Percentiles rank a stretch among this genome's conserved stretches.
These are phyloP conservation scores for Ceratocystiopsis sp. DNA, from an alignment of 2,329 filamentous ascomycete species.

Conservation along the genomic window DNA sequence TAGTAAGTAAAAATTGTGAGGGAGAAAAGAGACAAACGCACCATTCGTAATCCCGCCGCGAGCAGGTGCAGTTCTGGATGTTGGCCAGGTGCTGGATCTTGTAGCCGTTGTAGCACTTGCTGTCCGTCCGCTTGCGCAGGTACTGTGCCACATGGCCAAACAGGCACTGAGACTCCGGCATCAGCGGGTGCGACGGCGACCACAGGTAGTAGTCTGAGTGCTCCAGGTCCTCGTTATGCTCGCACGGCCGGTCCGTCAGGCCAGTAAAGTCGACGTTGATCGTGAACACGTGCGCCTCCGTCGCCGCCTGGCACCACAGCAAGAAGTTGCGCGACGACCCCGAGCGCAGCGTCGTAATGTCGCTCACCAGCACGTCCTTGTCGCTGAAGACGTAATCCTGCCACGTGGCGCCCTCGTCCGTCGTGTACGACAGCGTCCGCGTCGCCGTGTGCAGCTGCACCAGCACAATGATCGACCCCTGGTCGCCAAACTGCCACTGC, in stretches of 20 bases:
- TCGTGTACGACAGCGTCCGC: conserved; percentile 32
- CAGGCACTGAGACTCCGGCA: conserved; percentile 62
- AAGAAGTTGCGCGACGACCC: conserved; percentile 85
- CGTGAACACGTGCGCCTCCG: conserved; percentile 41
- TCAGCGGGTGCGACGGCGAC: conserved; percentile 63
- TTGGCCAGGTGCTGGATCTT: conserved; percentile 54
- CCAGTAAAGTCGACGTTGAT: conserved; percentile 82
- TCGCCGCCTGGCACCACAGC: conserved; percentile 54
- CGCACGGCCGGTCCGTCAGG: conserved; percentile 56
- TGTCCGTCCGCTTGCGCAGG: conserved; percentile 69
- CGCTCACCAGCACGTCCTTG: conserved; percentile 52
- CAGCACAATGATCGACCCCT: conserved; percentile 82
- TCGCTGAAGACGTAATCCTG: conserved; percentile 52
- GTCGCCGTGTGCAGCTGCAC: conserved; percentile 53
- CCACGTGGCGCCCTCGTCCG: conserved; percentile 70
- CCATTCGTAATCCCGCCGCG: conserved; percentile 78
- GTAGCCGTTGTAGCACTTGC: conserved; percentile 67
- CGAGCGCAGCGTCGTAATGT: conserved; percentile 76
- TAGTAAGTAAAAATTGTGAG: too few species aligned
- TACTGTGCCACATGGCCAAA: conserved; percentile 87
- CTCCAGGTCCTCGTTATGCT: conserved; percentile 40
- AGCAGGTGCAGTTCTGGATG: conserved; percentile 68
- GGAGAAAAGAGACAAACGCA: too few species aligned
- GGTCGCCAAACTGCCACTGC: conserved; percentile 90
- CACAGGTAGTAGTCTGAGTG: conserved; percentile 67